Base-by-base conservation (phyloP, 768 basidiomycete species). In the Symmetrospora coprosmae region DNA sequence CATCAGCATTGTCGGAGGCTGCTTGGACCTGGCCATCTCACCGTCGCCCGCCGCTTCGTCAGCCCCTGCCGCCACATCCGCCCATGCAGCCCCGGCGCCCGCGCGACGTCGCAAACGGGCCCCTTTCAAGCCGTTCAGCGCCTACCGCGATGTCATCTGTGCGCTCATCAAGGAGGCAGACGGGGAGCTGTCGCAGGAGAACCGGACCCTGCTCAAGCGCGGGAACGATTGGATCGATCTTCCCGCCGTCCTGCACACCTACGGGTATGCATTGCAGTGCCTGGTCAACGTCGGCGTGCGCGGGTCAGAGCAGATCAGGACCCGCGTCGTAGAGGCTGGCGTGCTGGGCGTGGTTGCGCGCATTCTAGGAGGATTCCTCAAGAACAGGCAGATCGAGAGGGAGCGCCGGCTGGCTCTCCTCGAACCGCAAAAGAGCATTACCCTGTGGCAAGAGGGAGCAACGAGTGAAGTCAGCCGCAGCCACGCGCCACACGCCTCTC, bases 201-300 rank as follows among this genome's bases (percentile, higher is more conserved):
- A 39, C 13, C 19, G 38, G 38, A 19, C 14, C 19, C 19, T 39
- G 38, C 13, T 39, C 38, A 19, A 39, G 14, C 30, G 25, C 37
- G 35, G 50, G 6, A 6, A 16, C 11, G 59, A 51, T 30, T 59
- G 50, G 19, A 27, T 56, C 14, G 59, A 60, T 52, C 16, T 50
- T 23, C 50, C 34, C 41, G 19, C 50, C 50, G 5, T 61, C 56
- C 60, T 87, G 0, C 86, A 86, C 68, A 81, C 87, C 8, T 92
- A 94, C 70, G 84, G 84, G 0, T 80, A 96, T 60, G 92, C 92
- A 1, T 91, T 99, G 70, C 90, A 96, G 70, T 94, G 88, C 68
- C 82, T 97, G 43, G 90, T 91, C 64, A 97, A 99, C 72, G 88
- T 96, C 68, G 92, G 92, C 35, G 91, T 97, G 0, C 77, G 92